A percentile compares a stretch with the other conserved stretches of the same genome.
Evolutionary conservation across 2,329 filamentous ascomycete species (phyloP).

Genomic region (Fusarium illudens): DNA sequence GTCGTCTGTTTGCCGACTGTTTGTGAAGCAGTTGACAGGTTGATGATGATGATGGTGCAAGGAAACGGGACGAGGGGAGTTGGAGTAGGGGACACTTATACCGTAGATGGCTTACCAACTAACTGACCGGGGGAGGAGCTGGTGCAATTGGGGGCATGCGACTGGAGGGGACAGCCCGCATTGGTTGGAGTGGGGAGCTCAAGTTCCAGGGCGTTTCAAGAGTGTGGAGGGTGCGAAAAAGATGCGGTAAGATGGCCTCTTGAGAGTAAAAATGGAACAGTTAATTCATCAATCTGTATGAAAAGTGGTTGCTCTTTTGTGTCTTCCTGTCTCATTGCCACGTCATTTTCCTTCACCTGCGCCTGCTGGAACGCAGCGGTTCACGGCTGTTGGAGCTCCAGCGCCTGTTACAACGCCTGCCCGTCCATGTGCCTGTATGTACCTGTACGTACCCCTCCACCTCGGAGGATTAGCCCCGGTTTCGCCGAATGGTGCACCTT

Average conservation of each 20-base stretch:
- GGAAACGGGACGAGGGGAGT: slow-evolving; percentile 21
- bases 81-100: slow-evolving; percentile 40
- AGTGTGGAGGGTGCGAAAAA: background rate
- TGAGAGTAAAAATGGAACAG: background rate
- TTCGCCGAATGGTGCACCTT: slow-evolving; percentile 41
- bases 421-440: too few relatives aligned
- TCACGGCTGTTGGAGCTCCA: background rate
- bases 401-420: background rate
- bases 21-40: slow-evolving; percentile 12
- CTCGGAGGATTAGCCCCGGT: slow-evolving; percentile 38
- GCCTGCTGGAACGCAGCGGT: background rate
- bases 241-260: background rate
- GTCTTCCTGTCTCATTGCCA: background rate
- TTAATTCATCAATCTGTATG: background rate
- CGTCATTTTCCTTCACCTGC: background rate
- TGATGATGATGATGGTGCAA: slow-evolving; percentile 32
- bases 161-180: slow-evolving; percentile 18
- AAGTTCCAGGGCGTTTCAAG: slow-evolving; percentile 37
- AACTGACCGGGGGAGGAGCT: slow-evolving; percentile 34
- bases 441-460: background rate
- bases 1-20: slow-evolving; percentile 28
- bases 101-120: slow-evolving; percentile 20
- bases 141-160: slow-evolving; percentile 29
- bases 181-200: slow-evolving; percentile 25
- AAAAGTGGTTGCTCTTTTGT: background rate